These are phyloP conservation scores for Cetradonia linearis DNA, from an alignment of 495 filamentous ascomycete species.

Conservation along the genomic window DNA sequence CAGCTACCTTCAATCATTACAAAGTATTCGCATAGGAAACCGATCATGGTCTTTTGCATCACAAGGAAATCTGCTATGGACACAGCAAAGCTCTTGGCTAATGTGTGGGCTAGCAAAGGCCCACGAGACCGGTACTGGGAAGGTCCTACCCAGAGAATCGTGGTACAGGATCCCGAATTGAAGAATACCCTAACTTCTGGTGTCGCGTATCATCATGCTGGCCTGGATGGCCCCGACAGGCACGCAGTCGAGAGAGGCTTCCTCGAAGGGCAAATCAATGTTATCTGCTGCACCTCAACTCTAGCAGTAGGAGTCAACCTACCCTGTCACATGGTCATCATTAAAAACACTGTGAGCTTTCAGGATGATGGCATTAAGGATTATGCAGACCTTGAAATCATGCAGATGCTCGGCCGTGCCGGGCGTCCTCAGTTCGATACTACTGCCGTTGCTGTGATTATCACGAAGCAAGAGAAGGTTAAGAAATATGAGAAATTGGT, in stretches of 20 bases:
- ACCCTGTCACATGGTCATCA: conserved; percentile 83
- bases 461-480: conserved; percentile 63
- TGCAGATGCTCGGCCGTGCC: conserved; percentile 96
- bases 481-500: conserved; percentile 72
- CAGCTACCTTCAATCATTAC: conserved; percentile 72
- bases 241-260: conserved; percentile 61
- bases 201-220: conserved; percentile 91
- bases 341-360: conserved; percentile 80
- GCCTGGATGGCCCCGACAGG: conserved; percentile 63
- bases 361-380: conserved; percentile 56
- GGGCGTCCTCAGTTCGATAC: conserved; percentile 89
- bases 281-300: conserved; percentile 94
- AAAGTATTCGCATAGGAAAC: conserved; percentile 67
- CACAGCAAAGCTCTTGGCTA: conserved; percentile 65
- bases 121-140: conserved; percentile 57
- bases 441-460: conserved; percentile 74
- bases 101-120: conserved; percentile 50
- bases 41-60: conserved; percentile 88
- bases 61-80: conserved; percentile 65
- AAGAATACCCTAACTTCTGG: conserved; percentile 52
- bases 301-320: conserved; percentile 90
- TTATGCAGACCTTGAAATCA: conserved; percentile 86
- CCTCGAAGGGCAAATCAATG: conserved; percentile 62
- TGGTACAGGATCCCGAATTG: conserved; percentile 55
- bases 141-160: conserved; percentile 44